phyloP scores from a whole-genome alignment of 176 grass and related monocot species.

The Panicum miliaceum region DNA sequence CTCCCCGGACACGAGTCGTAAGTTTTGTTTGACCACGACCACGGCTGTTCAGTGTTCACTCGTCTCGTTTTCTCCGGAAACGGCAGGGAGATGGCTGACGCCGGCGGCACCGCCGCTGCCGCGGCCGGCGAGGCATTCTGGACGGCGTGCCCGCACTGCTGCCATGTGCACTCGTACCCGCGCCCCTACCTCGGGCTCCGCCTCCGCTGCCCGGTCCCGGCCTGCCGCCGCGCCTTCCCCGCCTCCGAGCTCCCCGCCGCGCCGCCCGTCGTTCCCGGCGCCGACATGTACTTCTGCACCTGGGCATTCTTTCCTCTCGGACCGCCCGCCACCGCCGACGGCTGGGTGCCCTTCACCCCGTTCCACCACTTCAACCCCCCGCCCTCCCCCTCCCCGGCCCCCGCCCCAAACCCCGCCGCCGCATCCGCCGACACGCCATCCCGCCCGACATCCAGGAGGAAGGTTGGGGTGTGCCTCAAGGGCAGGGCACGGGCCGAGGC shows the following conservation, averaged over 20 bases:
- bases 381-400: constrained; percentile 5
- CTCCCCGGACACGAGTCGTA: no score
- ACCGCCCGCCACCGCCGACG: constrained; percentile 7
- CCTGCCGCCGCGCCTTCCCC: constrained; percentile 52
- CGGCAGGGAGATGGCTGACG: constrained; percentile 31
- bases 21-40: no score
- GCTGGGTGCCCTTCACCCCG: constrained; percentile 47
- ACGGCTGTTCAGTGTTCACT: not conserved
- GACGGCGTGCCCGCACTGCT: constrained; percentile 58
- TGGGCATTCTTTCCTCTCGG: constrained; percentile 58
- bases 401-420: not conserved
- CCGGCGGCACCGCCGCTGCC: constrained; percentile 7
- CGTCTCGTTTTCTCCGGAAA: constrained; percentile 5
- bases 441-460: constrained; percentile 43
- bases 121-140: constrained; percentile 26
- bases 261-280: constrained; percentile 40
- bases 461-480: constrained; percentile 56
- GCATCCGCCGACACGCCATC: not conserved
- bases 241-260: constrained; percentile 47
- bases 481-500: constrained; percentile 51
- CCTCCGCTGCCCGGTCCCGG: constrained; percentile 47
- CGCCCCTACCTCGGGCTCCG: constrained; percentile 43
- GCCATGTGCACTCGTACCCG: constrained; percentile 53
- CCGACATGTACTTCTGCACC: constrained; percentile 64
- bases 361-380: constrained; percentile 42